Evolutionary conservation across 2,329 filamentous ascomycete genomes (phyloP), one percentile per base, ranked within the genome.

Genomic region (Leptographium radiaticola): DNA sequence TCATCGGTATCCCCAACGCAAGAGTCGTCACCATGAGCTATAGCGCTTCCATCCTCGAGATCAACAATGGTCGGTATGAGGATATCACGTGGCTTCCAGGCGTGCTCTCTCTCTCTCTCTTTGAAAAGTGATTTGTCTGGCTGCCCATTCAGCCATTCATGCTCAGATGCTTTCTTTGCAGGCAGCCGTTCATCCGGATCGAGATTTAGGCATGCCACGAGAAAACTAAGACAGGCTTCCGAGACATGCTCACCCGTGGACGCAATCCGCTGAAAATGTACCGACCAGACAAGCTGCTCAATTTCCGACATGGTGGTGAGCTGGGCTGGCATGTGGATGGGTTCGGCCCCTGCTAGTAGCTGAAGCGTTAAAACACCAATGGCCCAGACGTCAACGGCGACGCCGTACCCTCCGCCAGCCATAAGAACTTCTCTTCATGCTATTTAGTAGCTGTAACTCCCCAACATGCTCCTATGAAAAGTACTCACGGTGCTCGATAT

Each of bases 341-440:
- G 53, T 25, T 66, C 56, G 33, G 55, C 57, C 2, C 63, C 62
- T 1, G 58, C 52, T 11, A 66, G 49, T 8, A 69, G 56, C 44
- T 65, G 65, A 1, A 77, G 55, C 0, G 67, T 60, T 5, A 79
- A 65, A 52, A 77, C 66, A 0, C 76, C 76, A 16, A 79, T 60
- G 5, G 75, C 71, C 76, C 76, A 79, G 25, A 79, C 71, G 55
- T 79, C 76, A 7, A 76, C 71, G 0, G 66, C 51, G 53, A 68
- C 16, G 57, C 61, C 52, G 62, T 76, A 64, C 61, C 63, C 38
- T 2, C 49, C 50, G 3, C 55, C 53, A 2, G 58, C 57, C 33
- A 15, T 61, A 49, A 59, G 55, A 15, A 72, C 61, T 61, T 77
- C 74, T 1, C 74, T 76, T 13, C 2, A 6, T 15, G n/a, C 11